Base-by-base conservation (phyloP, 2,329 filamentous ascomycete species). In the Talaromyces islandicus region DNA sequence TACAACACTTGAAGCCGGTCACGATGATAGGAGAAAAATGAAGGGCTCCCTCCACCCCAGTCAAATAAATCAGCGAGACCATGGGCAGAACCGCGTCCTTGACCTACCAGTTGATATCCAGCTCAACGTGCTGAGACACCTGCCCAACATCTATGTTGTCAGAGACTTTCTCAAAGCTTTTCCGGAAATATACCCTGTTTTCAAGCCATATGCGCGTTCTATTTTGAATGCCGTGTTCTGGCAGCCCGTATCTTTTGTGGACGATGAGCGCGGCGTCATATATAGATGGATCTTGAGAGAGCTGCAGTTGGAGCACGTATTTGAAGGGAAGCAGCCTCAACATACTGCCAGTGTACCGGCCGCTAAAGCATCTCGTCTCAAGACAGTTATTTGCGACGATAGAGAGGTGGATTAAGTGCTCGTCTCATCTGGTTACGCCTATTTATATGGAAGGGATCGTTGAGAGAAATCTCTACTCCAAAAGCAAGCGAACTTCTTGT, bases 251-350 rank as follows among this genome's bases (percentile, higher is more conserved):
- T 57, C 35, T 11, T 43, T 30, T 24, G 25, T 48, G 14, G 27
- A 25, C 14, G 59, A 61, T 32, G 59, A 58, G 2, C 52, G 43
- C 38, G 59, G 59, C 19, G 59, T 61, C 29, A 56, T 61, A 1
- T 61, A 61, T 41, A 51, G 59, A 30, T 61, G 59, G 59, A 61
- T 61, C 41, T 29, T 61, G 19, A n/a, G 43, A 51, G 55, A 58
- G 24, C 29, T 61, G 41, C 52, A 58, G 12, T 30, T 61, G 24
- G 59, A n/a, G 25, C 52, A 55, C 29, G 27, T 56, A 24, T 29
- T 61, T 5, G 50, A 57, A 27, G 19, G 27, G 14, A 46, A 57
- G 25, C 48, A 27, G 48, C 25, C 25, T 14, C 48, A 25, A 29
- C 25, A 14, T 5, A 29, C 17, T 17, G 17, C 1, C 24, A 51